Evolutionary conservation across 2,329 filamentous ascomycete genomes (phyloP).

Genomic region (Colletotrichum endophyticum): DNA sequence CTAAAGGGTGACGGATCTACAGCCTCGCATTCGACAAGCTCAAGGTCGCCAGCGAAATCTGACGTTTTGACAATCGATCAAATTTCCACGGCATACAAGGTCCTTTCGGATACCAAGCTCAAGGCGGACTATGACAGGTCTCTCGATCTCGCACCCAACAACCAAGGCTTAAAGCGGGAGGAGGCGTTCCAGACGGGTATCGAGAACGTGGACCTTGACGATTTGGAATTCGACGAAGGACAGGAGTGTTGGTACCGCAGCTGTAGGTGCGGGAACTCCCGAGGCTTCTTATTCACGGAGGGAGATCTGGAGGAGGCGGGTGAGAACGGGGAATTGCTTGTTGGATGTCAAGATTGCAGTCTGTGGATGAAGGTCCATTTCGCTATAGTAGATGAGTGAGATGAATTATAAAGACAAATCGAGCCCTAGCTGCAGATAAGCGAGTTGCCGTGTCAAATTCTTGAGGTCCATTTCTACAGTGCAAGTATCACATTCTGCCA

Average conservation of each 20-base stretch:
- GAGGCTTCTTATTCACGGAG: constrained; percentile 65
- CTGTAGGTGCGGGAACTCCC: constrained; percentile 69
- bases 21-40: neutral
- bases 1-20: neutral
- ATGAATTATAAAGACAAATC: neutral
- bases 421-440: neutral
- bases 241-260: constrained; percentile 56
- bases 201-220: constrained; percentile 70
- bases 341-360: constrained; percentile 71
- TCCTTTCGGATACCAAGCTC: constrained; percentile 55
- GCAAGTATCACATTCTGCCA: constrained; percentile 18
- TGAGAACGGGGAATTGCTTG: constrained; percentile 64
- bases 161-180: constrained; percentile 24
- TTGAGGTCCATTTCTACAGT: neutral
- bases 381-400: constrained; percentile 49
- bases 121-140: constrained; percentile 60
- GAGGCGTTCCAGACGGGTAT: constrained; percentile 60
- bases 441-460: neutral
- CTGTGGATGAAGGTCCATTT: constrained; percentile 71
- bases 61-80: constrained; percentile 62
- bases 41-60: constrained; percentile 3
- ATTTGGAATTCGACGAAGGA: constrained; percentile 58
- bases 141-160: constrained; percentile 41
- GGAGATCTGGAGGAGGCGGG: constrained; percentile 63
- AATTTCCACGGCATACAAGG: constrained; percentile 63